phyloP scores from a whole-genome alignment of 2,329 filamentous ascomycete genomes.

The Epicoccum sorghinum region DNA sequence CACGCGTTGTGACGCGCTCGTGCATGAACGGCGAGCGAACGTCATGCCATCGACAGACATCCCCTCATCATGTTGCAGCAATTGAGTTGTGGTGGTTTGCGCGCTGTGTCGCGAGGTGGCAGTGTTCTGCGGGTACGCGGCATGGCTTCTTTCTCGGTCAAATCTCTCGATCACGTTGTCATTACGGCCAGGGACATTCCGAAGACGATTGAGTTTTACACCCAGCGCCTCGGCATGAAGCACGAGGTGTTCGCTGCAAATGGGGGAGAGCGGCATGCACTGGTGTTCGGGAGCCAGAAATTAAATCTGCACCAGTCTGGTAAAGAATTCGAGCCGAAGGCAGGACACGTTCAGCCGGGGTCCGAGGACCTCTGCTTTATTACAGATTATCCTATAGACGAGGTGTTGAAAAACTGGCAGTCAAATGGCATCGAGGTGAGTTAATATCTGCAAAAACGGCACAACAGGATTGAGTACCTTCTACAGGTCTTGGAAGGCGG shows the following conservation, averaged over 20 bases:
- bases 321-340: constrained; percentile 23
- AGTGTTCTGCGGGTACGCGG: neutral
- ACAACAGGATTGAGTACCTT: neutral
- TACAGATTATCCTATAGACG: constrained; percentile 14
- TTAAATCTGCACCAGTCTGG: constrained; percentile 20
- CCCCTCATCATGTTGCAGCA: neutral
- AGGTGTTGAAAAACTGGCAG: constrained; percentile 3
- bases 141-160: constrained; percentile 9
- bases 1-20: neutral
- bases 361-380: constrained; percentile 21
- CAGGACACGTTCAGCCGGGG: constrained; percentile 12
- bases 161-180: constrained; percentile 20
- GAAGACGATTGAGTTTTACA: constrained; percentile 18
- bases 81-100: neutral
- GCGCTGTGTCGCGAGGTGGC: neutral
- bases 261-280: constrained; percentile 14
- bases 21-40: neutral
- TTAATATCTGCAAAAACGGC: neutral
- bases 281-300: constrained; percentile 20
- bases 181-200: constrained; percentile 11
- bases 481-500: constrained; percentile 7
- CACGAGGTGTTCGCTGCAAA: constrained; percentile 12
- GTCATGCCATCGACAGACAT: neutral
- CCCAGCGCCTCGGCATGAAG: constrained; percentile 15
- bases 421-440: constrained; percentile 4